phyloP scores from a whole-genome alignment of 1,284 basidiomycete species.

The Ceratobasidium sp. region DNA sequence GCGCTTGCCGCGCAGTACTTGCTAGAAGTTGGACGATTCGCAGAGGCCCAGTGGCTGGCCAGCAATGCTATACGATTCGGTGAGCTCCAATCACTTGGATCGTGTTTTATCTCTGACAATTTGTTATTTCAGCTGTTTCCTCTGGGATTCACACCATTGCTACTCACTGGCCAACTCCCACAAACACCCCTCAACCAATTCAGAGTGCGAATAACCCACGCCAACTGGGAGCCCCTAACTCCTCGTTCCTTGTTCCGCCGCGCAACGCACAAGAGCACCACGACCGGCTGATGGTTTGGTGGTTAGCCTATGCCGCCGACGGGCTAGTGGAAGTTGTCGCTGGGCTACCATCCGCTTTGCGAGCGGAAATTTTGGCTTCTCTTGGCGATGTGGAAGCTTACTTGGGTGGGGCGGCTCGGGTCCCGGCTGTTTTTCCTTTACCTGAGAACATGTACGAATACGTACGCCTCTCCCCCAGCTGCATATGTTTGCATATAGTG shows the following conservation, averaged over 20 bases:
- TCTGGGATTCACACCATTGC: slow-evolving; percentile 21
- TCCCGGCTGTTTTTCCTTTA: slow-evolving; percentile 16
- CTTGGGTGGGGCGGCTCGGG: neutral
- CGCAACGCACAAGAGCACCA: slow-evolving; percentile 15
- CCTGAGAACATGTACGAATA: slow-evolving; percentile 10
- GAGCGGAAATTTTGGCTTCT: slow-evolving; percentile 18
- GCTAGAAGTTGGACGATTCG: slow-evolving; percentile 23
- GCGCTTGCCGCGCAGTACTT: slow-evolving; percentile 31
- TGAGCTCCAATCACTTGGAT: neutral
- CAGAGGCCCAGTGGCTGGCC: slow-evolving; percentile 32
- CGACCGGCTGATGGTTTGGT: slow-evolving; percentile 25
- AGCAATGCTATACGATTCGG: slow-evolving; percentile 27
- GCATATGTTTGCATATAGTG: neutral
- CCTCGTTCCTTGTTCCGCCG: slow-evolving; percentile 16
- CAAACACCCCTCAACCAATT: neutral
- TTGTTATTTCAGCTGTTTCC: slow-evolving; percentile 2
- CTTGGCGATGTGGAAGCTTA: slow-evolving; percentile 15
- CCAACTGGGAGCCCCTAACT: neutral
- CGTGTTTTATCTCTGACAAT: neutral
- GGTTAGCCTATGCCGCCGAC: slow-evolving; percentile 34
- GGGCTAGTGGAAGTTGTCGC: slow-evolving; percentile 11
- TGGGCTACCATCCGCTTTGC: slow-evolving; percentile 1
- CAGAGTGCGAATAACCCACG: neutral
- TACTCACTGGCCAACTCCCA: neutral
- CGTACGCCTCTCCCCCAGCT: neutral